phyloP scores from a whole-genome alignment of 305 asterid genomes.

The Solanum hybrid region DNA sequence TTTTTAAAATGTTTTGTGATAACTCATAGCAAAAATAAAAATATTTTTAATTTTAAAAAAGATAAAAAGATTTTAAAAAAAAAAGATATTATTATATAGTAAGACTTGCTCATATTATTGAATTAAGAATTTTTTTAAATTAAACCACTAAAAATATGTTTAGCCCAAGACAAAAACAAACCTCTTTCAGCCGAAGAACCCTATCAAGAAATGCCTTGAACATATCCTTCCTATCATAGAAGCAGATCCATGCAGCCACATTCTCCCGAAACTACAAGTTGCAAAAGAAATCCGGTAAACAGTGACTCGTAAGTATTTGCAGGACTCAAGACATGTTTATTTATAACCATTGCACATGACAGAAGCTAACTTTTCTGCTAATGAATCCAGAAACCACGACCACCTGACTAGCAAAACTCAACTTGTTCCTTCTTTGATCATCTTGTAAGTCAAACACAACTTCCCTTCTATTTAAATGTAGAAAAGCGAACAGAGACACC shows the following conservation, averaged over 20 bases:
- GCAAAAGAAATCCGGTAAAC: background rate
- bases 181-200: constrained; percentile 88
- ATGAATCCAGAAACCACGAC: background rate
- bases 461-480: background rate
- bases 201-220: constrained; percentile 84
- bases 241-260: constrained; percentile 95
- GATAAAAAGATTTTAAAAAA: too few relatives aligned
- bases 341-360: background rate
- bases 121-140: background rate
- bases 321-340: background rate
- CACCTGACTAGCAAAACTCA: background rate
- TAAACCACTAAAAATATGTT: background rate
- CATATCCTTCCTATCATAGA: constrained; percentile 63
- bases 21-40: background rate
- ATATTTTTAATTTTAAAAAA: background rate
- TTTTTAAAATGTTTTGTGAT: background rate
- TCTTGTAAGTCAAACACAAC: background rate
- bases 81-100: background rate
- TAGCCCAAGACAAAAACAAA: constrained; percentile 14
- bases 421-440: background rate
- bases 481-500: background rate
- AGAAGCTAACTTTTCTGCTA: background rate
- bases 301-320: background rate
- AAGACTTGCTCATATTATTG: background rate
- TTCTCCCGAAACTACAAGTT: constrained; percentile 92